Evolutionary conservation across 2,329 filamentous ascomycete genomes (phyloP), one percentile per base, ranked within the genome.

Genomic region (Pseudogymnoascus sp.): DNA sequence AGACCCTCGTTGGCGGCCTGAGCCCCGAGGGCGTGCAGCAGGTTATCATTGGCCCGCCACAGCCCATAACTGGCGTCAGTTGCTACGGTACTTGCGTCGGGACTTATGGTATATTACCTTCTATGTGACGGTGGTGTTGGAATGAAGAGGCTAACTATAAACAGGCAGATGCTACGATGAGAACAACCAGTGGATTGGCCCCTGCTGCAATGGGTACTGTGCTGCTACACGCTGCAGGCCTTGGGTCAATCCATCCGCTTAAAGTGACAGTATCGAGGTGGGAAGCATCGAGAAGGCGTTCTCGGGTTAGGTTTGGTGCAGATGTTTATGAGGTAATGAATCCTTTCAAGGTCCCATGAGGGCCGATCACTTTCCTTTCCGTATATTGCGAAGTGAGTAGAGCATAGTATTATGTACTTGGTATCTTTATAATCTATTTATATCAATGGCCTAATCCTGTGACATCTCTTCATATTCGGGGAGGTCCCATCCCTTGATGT

Each of bases 31-130:
- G 74, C 8, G 63, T 70, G 13, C 45, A 52, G 15, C 45, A 52
- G 26, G 69, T 80, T 19, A 66, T 73, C 7, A 71, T 80, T 21
- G 74, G 75, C 0, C 76, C 77, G 19, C 75, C 77, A 3, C 71
- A 75, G 66, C 72, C 74, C 3, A 71, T 81, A 58, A 67, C 67
- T 5, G 70, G 69, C 12, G 75, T 79, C 19, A 74, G 70, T 63
- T 78, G 77, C 67, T 63, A 70, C 58, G 75, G 76, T 59, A 63
- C 68, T 2, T 80, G 75, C 64, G 69, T 79, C n/a, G 62, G 70
- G 1, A 74, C 69, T 4, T 76, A 74, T 58, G 67, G 74, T 71
- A 61, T 63, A 65, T 65, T 18, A 19, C 66, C 69, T 26, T 57
- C 23, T 12, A 6, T 30, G 9, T 13, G 28, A 5, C 10, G 15